Base-by-base conservation (phyloP, 2,329 filamentous ascomycete species). In the Rachicladosporium sp. region DNA sequence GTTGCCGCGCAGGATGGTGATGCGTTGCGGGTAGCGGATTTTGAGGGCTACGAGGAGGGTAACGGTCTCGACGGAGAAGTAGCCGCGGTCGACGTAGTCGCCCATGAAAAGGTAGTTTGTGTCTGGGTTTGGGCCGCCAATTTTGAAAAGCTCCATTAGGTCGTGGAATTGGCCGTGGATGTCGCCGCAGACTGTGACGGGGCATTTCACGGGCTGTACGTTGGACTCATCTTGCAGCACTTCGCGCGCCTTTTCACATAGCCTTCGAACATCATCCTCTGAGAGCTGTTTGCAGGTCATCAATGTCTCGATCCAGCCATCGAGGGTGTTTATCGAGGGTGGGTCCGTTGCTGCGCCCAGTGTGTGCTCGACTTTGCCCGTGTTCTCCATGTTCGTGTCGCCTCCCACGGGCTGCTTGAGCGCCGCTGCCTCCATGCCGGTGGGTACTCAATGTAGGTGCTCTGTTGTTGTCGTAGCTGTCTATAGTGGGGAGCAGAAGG, bases 41-140 rank as follows among this genome's bases (percentile, higher is more conserved):
- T 96, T 98, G 61, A 96, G 80, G 48, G 85, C 87, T 55, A 96
- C 87, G 54, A 98, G 80, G 43, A 98, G 78, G 11, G 89, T 94
- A 51, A 98, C 88, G 5, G 91, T 96, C 73, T 98, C 91, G 51
- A 98, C 87, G 21, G 88, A 95, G 70, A 96, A 98, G 71, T 95
- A 98, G 48, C 91, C 91, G 70, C 91, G 80, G 65, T 98, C 91
- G 57, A 98, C 91, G 60, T 96, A 98, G 66, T 98, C 91, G 61
- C 91, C 88, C 87, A 98, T 96, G 70, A 96, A 96, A 50, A 96
- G 80, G 67, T 96, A 96, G 71, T 96, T 96, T 59, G 91, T 96
- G 65, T 98, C 91, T 50, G 91, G 91, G 61, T 94, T 95, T 45
- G 88, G 87, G 40, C 91, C 91, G 53, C 91, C 91, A 63, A 98